phyloP scores from a whole-genome alignment of 2,329 filamentous ascomycete genomes.

The Lomentospora prolificans region DNA sequence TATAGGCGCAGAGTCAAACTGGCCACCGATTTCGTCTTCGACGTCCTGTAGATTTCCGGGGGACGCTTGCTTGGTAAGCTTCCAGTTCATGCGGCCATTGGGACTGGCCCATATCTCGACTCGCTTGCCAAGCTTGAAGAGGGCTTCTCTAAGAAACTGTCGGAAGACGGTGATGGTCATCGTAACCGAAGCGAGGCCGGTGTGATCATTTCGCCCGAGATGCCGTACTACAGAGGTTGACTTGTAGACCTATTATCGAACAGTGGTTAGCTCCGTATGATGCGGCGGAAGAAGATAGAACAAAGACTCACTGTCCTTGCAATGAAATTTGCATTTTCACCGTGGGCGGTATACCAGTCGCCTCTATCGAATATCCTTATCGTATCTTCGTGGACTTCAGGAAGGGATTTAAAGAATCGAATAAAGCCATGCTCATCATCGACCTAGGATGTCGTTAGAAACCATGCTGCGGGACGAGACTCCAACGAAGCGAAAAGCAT shows the following conservation, averaged over 20 bases:
- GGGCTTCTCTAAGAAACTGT: constrained; percentile 86
- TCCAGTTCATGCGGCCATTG: constrained; percentile 80
- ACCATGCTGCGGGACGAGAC: background rate
- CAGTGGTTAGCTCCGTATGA: background rate
- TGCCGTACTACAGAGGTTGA: constrained; percentile 92
- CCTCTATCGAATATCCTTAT: constrained; percentile 88
- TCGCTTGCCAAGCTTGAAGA: constrained; percentile 83
- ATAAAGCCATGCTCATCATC: constrained; percentile 98
- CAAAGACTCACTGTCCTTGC: constrained; percentile 53
- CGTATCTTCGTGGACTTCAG: constrained; percentile 59
- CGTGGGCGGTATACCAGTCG: constrained; percentile 94
- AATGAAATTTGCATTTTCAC: constrained; percentile 74
- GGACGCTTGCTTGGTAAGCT: constrained; percentile 81
- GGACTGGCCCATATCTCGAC: constrained; percentile 80
- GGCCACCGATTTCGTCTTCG: constrained; percentile 83
- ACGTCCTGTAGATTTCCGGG: constrained; percentile 95
- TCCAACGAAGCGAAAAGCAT: background rate
- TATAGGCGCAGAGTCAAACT: constrained; percentile 83
- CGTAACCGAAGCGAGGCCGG: constrained; percentile 84
- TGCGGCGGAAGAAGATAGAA: background rate
- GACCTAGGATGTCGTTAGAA: constrained; percentile 42
- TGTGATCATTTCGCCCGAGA: constrained; percentile 72
- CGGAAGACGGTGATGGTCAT: constrained; percentile 93
- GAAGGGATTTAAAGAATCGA: constrained; percentile 85
- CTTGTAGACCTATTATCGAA: constrained; percentile 66